Base-by-base conservation (phyloP, 2,329 filamentous ascomycete species). In the Diplodia mutila region DNA sequence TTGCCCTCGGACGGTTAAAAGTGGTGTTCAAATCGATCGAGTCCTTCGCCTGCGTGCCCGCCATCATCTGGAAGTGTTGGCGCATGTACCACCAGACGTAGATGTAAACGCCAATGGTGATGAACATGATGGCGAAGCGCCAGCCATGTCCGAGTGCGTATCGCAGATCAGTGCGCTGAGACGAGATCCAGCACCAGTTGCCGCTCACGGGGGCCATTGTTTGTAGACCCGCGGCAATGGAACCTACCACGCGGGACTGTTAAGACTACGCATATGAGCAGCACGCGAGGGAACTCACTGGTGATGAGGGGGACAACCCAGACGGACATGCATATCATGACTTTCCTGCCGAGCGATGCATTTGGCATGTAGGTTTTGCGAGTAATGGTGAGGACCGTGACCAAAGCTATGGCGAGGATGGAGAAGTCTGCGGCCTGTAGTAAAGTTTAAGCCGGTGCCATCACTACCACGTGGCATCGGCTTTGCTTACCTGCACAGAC, bases 151-250 rank as follows among this genome's bases (percentile, higher is more conserved):
- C 80, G 53, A 84, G 74, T 1, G 73, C 77, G 65, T 84, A 84
- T 25, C 82, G 78, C 23, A 83, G 73, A 12, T 77, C 78, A 29
- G 75, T 71, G 18, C 77, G 72, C 2, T 74, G 70, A 11, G 74
- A 69, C 16, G 76, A 72, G 68, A 84, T 83, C 82, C 82, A 84
- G 72, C 82, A 84, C 82, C 82, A 84, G 68, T 84, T 83, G 0
- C 82, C 81, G 3, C 80, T 81, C 1, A 83, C 81, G 34, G 79
- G 79, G 1, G 73, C 77, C 67, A 78, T 76, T 14, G 72, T 68
- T 5, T 46, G 25, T 18, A 66, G 21, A 1, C 34, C 29, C 14
- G 54, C 32, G 3, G 39, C 54, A n/a, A 16, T 57, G 4, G 39
- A 51, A 21, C 53, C 53, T 57, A 34, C 11, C 3, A 4, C 27